Base-by-base conservation (phyloP, 495 filamentous ascomycete species). In the Usnea hakonensis region DNA sequence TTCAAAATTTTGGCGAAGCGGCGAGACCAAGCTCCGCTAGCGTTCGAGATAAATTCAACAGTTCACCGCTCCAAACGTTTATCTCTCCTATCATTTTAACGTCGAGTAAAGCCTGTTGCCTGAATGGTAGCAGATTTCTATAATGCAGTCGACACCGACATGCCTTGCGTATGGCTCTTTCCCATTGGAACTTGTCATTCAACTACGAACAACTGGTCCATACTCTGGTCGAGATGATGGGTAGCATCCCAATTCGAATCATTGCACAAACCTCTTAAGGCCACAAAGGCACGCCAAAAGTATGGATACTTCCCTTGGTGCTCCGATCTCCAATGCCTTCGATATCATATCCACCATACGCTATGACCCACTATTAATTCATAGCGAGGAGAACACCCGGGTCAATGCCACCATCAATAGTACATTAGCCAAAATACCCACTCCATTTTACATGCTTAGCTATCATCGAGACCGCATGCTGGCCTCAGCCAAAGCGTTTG, bases 401-500 rank as follows among this genome's bases (percentile, higher is more conserved):
- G 70, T 56, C 71, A 74, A 28, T 63, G 68, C 35, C 70, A 70
- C 14, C 74, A 77, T 46, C n/a, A 26, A 4, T 2, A 9, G 21
- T 10, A 46, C n/a, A 10, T 13, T 13, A 46, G 21, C n/a, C 43
- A 46, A 10, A 46, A 10, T 9, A 23, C 64, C 77, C 23, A 85
- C 83, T n/a, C 85, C 85, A 2, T 87, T 94, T 68, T 96, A 96
- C 75, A 89, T 97, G 77, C 81, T 95, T 16, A 74, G 81, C 50
- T 87, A 86, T 72, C 93, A 97, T 72, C 84, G 83, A 26, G 88
- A 94, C 68, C 90, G 85, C n/a, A 83, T 97, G 69, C 79, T 91
- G 50, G 76, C 78, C 60, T 90, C 90, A 32, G 90, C 89, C 0
- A 73, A 74, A 35, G 75, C 88, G 63, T 95, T 91, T 73, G 68